Evolutionary conservation across 768 basidiomycete genomes (phyloP).

Genomic region (Kwoniella newhampshirensis): DNA sequence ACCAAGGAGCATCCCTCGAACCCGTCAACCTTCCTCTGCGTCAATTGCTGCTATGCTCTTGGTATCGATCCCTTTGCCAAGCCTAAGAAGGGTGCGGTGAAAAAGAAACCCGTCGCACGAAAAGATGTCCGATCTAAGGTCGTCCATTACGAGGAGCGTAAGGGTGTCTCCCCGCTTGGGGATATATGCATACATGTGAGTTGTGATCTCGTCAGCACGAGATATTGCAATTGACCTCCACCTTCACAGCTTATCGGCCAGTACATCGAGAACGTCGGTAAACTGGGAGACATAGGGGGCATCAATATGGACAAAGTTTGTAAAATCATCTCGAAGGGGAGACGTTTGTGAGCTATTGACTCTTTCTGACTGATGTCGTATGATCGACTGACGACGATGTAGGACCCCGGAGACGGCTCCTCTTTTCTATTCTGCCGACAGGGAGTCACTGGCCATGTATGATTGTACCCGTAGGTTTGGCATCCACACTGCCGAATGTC

Average conservation of each 20-base stretch:
- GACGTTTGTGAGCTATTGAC: conserved; percentile 72
- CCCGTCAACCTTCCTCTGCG: conserved; percentile 77
- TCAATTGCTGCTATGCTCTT: conserved; percentile 73
- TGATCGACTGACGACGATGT: conserved; percentile 1
- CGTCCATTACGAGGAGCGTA: conserved; percentile 63
- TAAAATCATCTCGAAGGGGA: conserved; percentile 75
- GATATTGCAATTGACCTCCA: neutral
- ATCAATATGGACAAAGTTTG: conserved; percentile 82
- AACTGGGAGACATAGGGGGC: conserved; percentile 75
- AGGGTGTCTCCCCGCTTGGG: conserved; percentile 68
- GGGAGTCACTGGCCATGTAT: conserved; percentile 70
- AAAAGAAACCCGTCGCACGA: conserved; percentile 54
- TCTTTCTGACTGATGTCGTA: neutral
- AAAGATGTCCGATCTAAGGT: conserved; percentile 69
- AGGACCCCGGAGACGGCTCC: conserved; percentile 77
- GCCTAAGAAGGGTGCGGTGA: conserved; percentile 62
- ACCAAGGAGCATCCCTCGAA: conserved; percentile 66
- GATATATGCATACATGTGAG: conserved; percentile 75
- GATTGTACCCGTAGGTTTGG: conserved; percentile 96
- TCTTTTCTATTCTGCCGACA: conserved; percentile 76
- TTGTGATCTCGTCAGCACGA: neutral
- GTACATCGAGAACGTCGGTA: conserved; percentile 77
- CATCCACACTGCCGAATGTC: no score
- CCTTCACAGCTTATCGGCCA: conserved; percentile 68
- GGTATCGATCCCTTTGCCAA: conserved; percentile 72